Evolutionary conservation across 441 rosid species (phyloP), one percentile per base, ranked within the genome.

Genomic region (Dalechampia spathulata): DNA sequence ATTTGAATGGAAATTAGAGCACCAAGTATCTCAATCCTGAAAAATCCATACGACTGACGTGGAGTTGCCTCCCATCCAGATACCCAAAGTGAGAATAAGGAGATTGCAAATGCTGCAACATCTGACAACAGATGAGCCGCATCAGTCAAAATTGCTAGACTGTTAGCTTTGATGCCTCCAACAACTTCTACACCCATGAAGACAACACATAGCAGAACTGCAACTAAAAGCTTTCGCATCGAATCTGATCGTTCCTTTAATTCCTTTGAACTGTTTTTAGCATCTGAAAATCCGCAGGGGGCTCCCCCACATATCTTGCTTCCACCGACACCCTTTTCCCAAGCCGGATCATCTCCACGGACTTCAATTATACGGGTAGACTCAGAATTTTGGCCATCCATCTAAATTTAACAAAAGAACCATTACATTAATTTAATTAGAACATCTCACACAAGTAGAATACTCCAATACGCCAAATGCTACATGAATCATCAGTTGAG

Each of bases 51-150:
- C 19, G 92, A 75, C 55, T 78, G 92, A 13, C 81, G 77, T 0
- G 92, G 89, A 28, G 55, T 85, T 1, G 89, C 89, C 57, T 82
- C 89, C 89, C 92, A 85, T 19, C 86, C 86, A 0, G 86, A 42
- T 27, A 84, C 92, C 92, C 92, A 80, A 19, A 85, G 62, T 9
- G 83, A 80, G 53, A 82, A 80, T 49, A 82, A 60, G 0, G 93
- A 82, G 57, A 80, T 78, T 3, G 85, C 87, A 57, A 82, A 80
- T 15, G 85, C 84, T 19, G 87, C 89, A 56, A 85, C 87, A 52
- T 80, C 88, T 1, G 85, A 82, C 34, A 82, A 67, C 15, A 82
- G 73, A 68, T 85, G 86, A 14, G 85, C 87, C 30, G 91, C 92
- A 65, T 84, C 92, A 0, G 92, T 82, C 61, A 84, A 57, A 52